Conservation (phyloP, 352 stramenopile species). For the Aphanomyces astaci region DNA sequence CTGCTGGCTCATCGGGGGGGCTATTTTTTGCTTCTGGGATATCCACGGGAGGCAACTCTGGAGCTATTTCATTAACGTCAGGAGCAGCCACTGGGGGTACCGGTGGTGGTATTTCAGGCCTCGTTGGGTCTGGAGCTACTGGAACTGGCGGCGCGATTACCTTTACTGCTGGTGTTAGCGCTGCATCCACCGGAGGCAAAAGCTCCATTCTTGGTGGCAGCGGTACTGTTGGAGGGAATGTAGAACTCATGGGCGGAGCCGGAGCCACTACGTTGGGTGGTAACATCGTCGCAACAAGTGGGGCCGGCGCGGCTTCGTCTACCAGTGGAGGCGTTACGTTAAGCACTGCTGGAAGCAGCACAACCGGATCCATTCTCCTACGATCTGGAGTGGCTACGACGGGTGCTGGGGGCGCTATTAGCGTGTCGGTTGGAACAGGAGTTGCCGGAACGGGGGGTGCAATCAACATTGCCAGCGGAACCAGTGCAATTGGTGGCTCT, state of each 20-base stretch:
- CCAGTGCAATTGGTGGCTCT: background rate
- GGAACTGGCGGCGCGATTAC: constrained; percentile 46
- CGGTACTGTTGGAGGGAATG: constrained; percentile 26
- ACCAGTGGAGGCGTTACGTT: constrained; percentile 12
- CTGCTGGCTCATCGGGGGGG: background rate
- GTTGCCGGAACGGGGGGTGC: background rate
- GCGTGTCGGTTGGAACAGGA: background rate
- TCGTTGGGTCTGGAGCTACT: constrained; percentile 27
- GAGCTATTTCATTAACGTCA: background rate
- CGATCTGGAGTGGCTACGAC: background rate
- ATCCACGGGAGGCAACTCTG: background rate
- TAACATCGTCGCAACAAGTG: constrained; percentile 3
- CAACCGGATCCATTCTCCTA: background rate
- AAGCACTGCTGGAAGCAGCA: background rate
- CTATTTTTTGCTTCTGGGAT: background rate
- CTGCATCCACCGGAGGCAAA: constrained; percentile 23
- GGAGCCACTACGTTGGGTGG: background rate
- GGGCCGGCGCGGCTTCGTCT: background rate
- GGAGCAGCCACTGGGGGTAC: background rate
- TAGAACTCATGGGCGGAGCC: constrained; percentile 23
- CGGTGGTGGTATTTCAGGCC: constrained; percentile 26
- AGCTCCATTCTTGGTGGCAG: constrained; percentile 22
- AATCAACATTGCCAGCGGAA: background rate
- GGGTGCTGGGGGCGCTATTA: background rate
- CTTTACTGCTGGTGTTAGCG: constrained; percentile 42